Evolutionary conservation across 2,329 filamentous ascomycete species (phyloP), one percentile per base, ranked within the genome.

Genomic region (Ophiostoma tasmaniense): DNA sequence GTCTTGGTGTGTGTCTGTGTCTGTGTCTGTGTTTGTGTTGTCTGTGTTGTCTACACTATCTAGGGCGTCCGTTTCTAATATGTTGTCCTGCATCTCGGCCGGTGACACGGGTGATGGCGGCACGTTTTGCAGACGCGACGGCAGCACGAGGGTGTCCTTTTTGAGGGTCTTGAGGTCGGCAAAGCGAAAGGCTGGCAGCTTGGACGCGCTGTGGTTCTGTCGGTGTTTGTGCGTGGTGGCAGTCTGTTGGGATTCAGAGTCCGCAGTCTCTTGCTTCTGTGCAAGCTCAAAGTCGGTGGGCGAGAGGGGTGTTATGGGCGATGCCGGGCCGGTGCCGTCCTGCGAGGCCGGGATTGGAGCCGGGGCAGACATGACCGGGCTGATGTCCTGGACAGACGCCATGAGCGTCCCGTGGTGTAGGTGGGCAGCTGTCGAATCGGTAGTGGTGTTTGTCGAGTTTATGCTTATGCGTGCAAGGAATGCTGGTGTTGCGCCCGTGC

Each of bases 171-270:
- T 79, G 69, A 82, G 77, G 76, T 85, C 83, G 72, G 79, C 81
- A 74, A 84, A 84, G 70, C 84, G 84, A 75, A 83, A 85, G 28
- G 83, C 80, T 35, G 84, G 84, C 72, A 85, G 77, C 73, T 85
- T 86, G 71, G 84, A 86, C 52, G 83, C 81, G 74, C 80, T 85
- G 76, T 85, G 81, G 74, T 75, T 83, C 72, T 83, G 82, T 68
- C 84, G 82, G 76, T 85, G 84, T 62, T 30, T 25, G 30, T 62
- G 59, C 25, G 30, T 13, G 17, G 28, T 62, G 30, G 17, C 14
- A 30, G 59, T 35, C 37, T 39, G 37, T 14, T 39, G 37, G 10
- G 59, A 25, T 11, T 13, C 22, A 14, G 52, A 3, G 7, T 14
- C n/a, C 5, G n/a, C 20, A 45, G 25, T 7, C 25, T 30, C 55